Conservation (phyloP, 768 basidiomycete genomes). For the Leccinum subtestaceum region DNA sequence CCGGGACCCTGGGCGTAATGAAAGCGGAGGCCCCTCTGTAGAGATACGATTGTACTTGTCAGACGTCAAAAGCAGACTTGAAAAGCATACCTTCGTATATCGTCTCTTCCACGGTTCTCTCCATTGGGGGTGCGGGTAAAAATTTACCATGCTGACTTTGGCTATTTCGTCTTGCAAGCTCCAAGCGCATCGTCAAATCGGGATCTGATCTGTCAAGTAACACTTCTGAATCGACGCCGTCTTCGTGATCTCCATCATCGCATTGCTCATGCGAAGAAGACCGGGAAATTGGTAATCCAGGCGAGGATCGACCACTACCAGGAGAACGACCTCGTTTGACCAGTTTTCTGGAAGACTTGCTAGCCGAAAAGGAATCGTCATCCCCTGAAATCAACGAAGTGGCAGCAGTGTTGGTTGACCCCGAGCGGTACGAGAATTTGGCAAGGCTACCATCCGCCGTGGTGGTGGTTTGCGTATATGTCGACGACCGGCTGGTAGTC, state of each 20-base stretch:
- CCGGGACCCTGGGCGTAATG: slow-evolving; percentile 54
- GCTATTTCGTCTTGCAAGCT: slow-evolving; percentile 82
- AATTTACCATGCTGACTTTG: slow-evolving; percentile 62
- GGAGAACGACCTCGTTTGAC: slow-evolving; percentile 49
- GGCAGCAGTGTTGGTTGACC: slow-evolving; percentile 60
- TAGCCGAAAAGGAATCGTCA: slow-evolving; percentile 53
- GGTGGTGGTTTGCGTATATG: slow-evolving; percentile 65
- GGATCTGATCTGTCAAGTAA: slow-evolving; percentile 65
- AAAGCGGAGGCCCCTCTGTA: slow-evolving; percentile 59
- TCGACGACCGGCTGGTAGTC: slow-evolving; percentile 67
- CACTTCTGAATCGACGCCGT: slow-evolving; percentile 41
- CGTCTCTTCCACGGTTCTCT: slow-evolving; percentile 55
- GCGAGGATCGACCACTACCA: slow-evolving; percentile 32
- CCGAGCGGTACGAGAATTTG: slow-evolving; percentile 70
- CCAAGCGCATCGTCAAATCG: slow-evolving; percentile 74
- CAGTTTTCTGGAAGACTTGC: slow-evolving; percentile 41
- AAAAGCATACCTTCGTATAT: slow-evolving; percentile 70
- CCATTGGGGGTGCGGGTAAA: slow-evolving; percentile 39
- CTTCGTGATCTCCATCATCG: slow-evolving; percentile 40
- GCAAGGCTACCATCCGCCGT: slow-evolving; percentile 65
- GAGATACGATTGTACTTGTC: neutral
- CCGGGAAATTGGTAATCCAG: slow-evolving; percentile 38
- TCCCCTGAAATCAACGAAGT: slow-evolving; percentile 62
- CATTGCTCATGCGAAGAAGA: slow-evolving; percentile 44
- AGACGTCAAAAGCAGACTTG: slow-evolving; percentile 2